A percentile compares a stretch with the other conserved stretches of the same genome.
Evolutionary conservation across 1,284 basidiomycete species (phyloP).

Genomic region (Ceratorhiza oryzae-sativae): DNA sequence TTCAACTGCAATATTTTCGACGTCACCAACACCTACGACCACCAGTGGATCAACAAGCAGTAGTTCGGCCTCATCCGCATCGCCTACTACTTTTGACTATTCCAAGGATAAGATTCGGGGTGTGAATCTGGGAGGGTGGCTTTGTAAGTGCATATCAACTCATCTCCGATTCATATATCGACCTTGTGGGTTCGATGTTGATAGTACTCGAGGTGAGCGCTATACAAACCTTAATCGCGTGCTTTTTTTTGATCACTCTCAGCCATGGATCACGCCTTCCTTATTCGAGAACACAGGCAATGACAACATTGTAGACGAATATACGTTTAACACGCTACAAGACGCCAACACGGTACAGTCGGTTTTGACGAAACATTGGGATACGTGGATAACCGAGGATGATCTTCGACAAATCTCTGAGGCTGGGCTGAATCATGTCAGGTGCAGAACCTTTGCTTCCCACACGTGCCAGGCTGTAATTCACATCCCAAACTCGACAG

Average conservation of each 20-base stretch:
- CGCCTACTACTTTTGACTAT: constrained; percentile 21
- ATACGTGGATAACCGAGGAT: constrained; percentile 75
- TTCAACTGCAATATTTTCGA: neutral
- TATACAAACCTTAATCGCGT: neutral
- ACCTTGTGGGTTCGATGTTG: neutral
- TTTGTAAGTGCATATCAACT: neutral
- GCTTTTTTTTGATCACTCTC: neutral
- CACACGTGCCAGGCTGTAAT: neutral
- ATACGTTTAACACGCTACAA: constrained; percentile 66
- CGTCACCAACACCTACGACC: neutral
- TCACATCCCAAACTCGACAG: constrained; percentile 50
- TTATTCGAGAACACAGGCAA: constrained; percentile 71
- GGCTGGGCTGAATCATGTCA: constrained; percentile 81
- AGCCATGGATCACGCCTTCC: constrained; percentile 80
- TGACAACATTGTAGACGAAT: constrained; percentile 70
- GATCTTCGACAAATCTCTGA: constrained; percentile 69
- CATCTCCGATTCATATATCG: neutral
- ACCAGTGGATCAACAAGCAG: neutral
- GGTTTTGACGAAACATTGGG: constrained; percentile 68
- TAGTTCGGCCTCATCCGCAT: neutral
- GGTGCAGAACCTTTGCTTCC: constrained; percentile 53
- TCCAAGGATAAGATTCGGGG: constrained; percentile 19
- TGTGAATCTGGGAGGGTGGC: constrained; percentile 26
- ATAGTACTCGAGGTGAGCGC: constrained; percentile 9
- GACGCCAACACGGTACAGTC: constrained; percentile 57